Evolutionary conservation across 768 basidiomycete species (phyloP).

Genomic region (Rhodotorula paludigena): DNA sequence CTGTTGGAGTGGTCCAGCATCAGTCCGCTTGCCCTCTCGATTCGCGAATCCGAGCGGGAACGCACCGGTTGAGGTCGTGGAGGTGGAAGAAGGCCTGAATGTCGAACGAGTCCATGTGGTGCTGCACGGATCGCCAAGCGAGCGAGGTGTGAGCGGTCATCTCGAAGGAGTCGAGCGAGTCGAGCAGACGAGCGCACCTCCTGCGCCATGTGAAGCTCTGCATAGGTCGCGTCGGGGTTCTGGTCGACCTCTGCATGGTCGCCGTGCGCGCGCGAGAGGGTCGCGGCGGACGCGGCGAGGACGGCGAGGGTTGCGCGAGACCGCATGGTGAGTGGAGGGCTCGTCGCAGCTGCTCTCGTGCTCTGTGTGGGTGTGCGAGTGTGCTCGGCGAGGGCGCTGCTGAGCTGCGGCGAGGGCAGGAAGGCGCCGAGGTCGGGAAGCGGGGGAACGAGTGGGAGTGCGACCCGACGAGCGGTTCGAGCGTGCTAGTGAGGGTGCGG

Average conservation of each 20-base stretch:
- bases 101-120: slow-evolving; percentile 49
- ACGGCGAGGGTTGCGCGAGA: not conserved
- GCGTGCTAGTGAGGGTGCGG: too few species aligned
- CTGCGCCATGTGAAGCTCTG: slow-evolving; percentile 81
- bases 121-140: slow-evolving; percentile 15
- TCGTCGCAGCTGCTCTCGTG: too few species aligned
- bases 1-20: slow-evolving; percentile 46
- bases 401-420: too few species aligned
- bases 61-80: slow-evolving; percentile 73
- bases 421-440: too few species aligned
- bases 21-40: not conserved
- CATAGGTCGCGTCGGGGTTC: slow-evolving; percentile 69
- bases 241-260: slow-evolving; percentile 56
- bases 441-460: too few species aligned
- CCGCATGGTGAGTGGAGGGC: not conserved
- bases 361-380: too few species aligned
- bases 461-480: too few species aligned
- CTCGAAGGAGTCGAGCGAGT: not conserved
- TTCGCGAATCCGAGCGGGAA: not conserved
- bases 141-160: not conserved
- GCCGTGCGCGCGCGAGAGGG: slow-evolving; percentile 58
- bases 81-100: slow-evolving; percentile 82
- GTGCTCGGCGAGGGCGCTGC: too few species aligned
- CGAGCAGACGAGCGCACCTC: slow-evolving; percentile 69
- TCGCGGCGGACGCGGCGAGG: slow-evolving; percentile 1